Conservation (phyloP, 768 basidiomycete species). For the Boletus rubroflammeus region DNA sequence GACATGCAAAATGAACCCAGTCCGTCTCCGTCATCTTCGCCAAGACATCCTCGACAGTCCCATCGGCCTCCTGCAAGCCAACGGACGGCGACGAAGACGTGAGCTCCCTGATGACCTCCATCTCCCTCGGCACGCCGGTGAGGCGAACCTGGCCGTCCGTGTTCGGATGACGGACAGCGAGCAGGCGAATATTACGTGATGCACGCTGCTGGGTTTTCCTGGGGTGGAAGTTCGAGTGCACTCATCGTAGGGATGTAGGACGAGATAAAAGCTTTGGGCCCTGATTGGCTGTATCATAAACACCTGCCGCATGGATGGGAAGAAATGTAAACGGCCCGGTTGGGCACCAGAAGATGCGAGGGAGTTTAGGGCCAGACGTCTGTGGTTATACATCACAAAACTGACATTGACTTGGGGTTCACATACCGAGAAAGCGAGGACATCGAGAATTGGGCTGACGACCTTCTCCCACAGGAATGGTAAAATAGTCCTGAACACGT, state of each 20-base stretch:
- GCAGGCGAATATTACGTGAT: neutral
- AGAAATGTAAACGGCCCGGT: neutral
- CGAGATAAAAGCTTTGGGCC: neutral
- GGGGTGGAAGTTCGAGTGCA: slow-evolving; percentile 8
- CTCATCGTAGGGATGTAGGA: slow-evolving; percentile 31
- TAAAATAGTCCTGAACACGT: neutral
- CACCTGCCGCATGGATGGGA: neutral
- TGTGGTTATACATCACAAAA: neutral
- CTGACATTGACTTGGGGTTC: neutral
- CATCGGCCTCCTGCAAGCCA: neutral
- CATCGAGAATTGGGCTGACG: neutral
- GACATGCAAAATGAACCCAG: slow-evolving; percentile 33
- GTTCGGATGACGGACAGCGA: slow-evolving; percentile 12
- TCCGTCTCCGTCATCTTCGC: neutral
- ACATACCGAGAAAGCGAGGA: neutral
- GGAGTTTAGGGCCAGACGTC: neutral
- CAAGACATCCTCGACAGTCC: neutral
- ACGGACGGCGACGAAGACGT: neutral
- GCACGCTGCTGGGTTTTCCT: neutral
- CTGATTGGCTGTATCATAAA: neutral
- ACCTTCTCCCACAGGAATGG: neutral
- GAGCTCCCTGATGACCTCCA: slow-evolving; percentile 16
- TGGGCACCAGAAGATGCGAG: neutral
- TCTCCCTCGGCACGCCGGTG: slow-evolving; percentile 5
- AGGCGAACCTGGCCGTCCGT: slow-evolving; percentile 9